Evolutionary conservation across 2,329 filamentous ascomycete species (phyloP).

Genomic region (Cladophialophora chaetospira): DNA sequence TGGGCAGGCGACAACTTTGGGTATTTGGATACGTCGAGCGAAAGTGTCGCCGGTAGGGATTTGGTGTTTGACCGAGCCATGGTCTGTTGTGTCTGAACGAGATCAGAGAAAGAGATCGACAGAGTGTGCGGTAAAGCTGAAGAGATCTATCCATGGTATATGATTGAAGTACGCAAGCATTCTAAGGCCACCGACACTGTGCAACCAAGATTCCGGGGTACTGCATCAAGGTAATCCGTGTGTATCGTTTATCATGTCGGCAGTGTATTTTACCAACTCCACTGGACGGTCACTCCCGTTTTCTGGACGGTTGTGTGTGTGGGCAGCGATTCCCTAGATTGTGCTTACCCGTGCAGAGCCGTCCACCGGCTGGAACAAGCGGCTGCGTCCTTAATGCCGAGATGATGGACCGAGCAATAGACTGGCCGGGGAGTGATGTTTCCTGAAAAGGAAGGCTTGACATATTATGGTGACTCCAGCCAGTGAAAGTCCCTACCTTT

Average conservation of each 20-base stretch:
- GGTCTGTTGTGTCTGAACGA: background rate
- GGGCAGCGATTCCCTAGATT: too few relatives aligned
- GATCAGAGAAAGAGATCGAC: background rate
- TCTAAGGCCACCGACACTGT: background rate
- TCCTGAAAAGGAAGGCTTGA: too few relatives aligned
- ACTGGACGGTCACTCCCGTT: background rate
- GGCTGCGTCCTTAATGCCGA: background rate
- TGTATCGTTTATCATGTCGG: background rate
- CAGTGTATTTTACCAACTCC: background rate
- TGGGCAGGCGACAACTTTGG: constrained; percentile 25
- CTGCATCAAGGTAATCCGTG: background rate
- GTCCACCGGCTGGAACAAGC: too few relatives aligned
- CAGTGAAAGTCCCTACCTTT: too few relatives aligned
- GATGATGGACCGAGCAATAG: background rate
- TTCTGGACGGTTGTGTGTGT: background rate
- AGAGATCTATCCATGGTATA: background rate
- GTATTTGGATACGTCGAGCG: constrained; percentile 26
- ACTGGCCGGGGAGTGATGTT: too few relatives aligned
- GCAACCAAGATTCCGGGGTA: background rate
- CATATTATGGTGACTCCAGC: background rate
- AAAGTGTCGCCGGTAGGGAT: background rate
- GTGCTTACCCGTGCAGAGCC: too few relatives aligned
- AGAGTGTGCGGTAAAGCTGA: background rate
- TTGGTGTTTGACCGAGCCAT: constrained; percentile 2
- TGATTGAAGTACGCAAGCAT: background rate